Base-by-base conservation (phyloP, 2,329 filamentous ascomycete species). In the Dactylellina drechsleri region DNA sequence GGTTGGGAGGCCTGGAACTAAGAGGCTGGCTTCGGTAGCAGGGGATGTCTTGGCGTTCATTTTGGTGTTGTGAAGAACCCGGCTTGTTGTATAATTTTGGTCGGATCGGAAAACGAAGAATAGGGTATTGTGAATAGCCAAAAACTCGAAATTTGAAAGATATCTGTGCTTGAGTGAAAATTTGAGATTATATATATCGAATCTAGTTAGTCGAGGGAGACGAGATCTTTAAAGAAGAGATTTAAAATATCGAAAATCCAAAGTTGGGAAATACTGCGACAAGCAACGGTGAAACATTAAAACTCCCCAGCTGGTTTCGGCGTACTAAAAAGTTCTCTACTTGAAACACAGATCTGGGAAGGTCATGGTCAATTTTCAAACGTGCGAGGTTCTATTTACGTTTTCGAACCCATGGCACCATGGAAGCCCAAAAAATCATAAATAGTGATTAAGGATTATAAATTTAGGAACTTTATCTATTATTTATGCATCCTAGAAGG, bases 1-100 rank as follows among this genome's bases (percentile, higher is more conserved):
- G 2, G 71, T 75, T 7, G 64, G 31, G 15, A 58, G 64, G n/a
- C 71, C 71, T 7, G 71, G 71, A 6, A 50, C 23, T 31, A 73
- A 52, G 20, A 71, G 57, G 64, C 64, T 50, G 36, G 66, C 66
- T 12, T 28, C 36, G 66, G 66, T 43, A 28, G 59, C 50, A 31
- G 56, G 52, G 71, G 43, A 28, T 18, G 52, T 23, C 71, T 75
- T 75, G 52, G 64, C 52, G 18, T 56, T 50, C 64, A 64, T 59
- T 26, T 54, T 45, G 4, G 28, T 23, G 40, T 31, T 18, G 47
- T 15, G 49, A 61, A 5, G 56, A 36, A 7, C 6, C 31, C 6
- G 31, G 31, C 6, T 1, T 3, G 10, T 7, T 36, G 31, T 10
- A 36, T 36, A 36, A 36, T 7, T 28, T 28, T 28, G 26, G 26